Evolutionary conservation across 2,329 filamentous ascomycete genomes (phyloP).

Genomic region (Xylariaceae sp.): DNA sequence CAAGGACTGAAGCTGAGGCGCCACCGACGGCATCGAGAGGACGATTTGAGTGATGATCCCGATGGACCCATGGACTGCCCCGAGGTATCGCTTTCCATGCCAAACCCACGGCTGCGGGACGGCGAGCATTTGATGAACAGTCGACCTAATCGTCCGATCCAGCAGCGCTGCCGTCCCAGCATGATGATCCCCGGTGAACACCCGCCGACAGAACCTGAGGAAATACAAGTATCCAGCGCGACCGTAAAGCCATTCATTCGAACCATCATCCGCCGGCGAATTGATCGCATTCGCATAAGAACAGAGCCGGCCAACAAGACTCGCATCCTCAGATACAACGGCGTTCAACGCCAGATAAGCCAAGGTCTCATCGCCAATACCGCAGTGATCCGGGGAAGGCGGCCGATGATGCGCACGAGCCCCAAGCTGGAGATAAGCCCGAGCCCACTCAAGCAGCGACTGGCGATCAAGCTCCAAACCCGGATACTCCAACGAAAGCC

Average conservation of each 20-base stretch:
- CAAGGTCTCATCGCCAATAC: constrained; percentile 48
- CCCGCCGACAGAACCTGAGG: constrained; percentile 54
- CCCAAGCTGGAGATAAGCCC: constrained; percentile 43
- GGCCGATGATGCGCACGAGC: constrained; percentile 30
- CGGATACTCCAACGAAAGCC: constrained; percentile 43
- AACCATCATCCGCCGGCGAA: constrained; percentile 41
- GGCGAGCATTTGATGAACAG: constrained; percentile 58
- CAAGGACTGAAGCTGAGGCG: constrained; percentile 49
- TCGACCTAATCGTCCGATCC: constrained; percentile 51
- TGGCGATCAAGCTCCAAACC: constrained; percentile 42
- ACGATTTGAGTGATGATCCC: constrained; percentile 69
- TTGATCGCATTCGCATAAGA: constrained; percentile 41
- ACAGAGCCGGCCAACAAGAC: constrained; percentile 40
- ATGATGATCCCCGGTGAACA: constrained; percentile 34
- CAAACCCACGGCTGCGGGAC: constrained; percentile 55
- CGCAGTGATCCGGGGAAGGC: constrained; percentile 44
- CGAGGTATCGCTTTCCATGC: constrained; percentile 59
- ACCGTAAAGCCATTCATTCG: constrained; percentile 63
- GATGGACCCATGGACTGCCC: constrained; percentile 63
- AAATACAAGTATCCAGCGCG: constrained; percentile 65
- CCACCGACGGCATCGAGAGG: constrained; percentile 51
- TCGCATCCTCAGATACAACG: constrained; percentile 38
- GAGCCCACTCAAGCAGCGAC: constrained; percentile 43
- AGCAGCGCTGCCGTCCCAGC: constrained; percentile 47
- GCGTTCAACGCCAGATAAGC: constrained; percentile 44